Evolutionary conservation across 1,284 basidiomycete species (phyloP), one percentile per base, ranked within the genome.

Genomic region (Austroboletus niveus): DNA sequence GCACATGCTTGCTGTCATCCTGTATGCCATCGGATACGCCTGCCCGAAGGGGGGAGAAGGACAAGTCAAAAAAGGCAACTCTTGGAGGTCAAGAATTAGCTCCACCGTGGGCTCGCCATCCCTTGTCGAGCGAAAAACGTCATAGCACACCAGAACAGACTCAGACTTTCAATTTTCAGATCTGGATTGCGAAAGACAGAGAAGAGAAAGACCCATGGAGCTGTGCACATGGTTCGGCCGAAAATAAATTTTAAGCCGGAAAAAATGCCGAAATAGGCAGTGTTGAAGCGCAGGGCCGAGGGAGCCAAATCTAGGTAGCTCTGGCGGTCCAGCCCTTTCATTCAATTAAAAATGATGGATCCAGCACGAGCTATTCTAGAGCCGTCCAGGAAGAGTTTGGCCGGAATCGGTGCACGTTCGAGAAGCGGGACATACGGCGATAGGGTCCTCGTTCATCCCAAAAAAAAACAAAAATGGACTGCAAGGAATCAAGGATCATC

Each of bases 271-370:
- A 24, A 15, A 22, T 40, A 43, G 43, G 52, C 47, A 42, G 48
- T 51, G 24, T 43, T 42, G 27, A 27, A 32, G 42, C 17, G 51
- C 47, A 40, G 42, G 14, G 14, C n/a, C 17, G 15, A 42, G 5
- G 27, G 17, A 35, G 36, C 64, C 55, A 66, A 56, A 60, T 58
- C 20, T 29, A 54, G 64, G 27, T 35, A 20, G 49, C 49, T 65
- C 57, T 51, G 62, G 35, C 20, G 42, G 20, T 49, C 44, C 24
- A 45, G 51, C 53, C 27, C 27, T n/a, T 42, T 30, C 41, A 42
- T 42, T 35, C 34, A 35, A 15, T 35, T 29, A 29, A 29, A 22
- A n/a, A 36, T 32, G 45, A 34, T 44, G 42, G 40, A 42, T 48
- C 52, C 35, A 32, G 40, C 38, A 24, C 49, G 53, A 53, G 49